Base-by-base conservation (phyloP, 2,329 filamentous ascomycete genomes). In the Escovopsis sp. region DNA sequence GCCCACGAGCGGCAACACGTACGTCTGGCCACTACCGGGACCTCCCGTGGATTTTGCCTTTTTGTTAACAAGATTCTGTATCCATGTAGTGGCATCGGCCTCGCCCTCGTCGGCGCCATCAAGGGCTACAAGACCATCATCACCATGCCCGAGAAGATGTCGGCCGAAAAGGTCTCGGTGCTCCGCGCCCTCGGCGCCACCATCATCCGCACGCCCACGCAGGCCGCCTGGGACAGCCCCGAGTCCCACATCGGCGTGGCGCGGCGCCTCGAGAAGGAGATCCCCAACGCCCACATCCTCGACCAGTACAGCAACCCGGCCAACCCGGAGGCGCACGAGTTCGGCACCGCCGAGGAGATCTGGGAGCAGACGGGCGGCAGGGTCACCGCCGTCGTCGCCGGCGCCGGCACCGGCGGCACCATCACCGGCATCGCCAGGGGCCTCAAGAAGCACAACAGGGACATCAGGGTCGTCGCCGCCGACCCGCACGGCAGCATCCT, bases 51-150 rank as follows among this genome's bases (percentile, higher is more conserved):
- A 15, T 15, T 15, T n/a, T n/a, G n/a, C n/a, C n/a, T n/a, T n/a
- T n/a, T n/a, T n/a, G n/a, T n/a, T n/a, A n/a, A n/a, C n/a, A n/a
- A n/a, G n/a, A n/a, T n/a, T n/a, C n/a, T n/a, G n/a, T n/a, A n/a
- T n/a, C n/a, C n/a, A n/a, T n/a, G n/a, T n/a, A n/a, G n/a, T 41
- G 12, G 91, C 51, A 98, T 98, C 51, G 91, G 91, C 19, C 73
- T 98, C 35, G 91, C 91, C 26, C 77, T 98, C 32, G 89, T 96
- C 15, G 89, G 78, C 45, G 91, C 91, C 12, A 84, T 98, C 57
- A 96, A 95, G 69, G 89, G 88, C 51, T 98, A 96, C 73, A 89
- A 89, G 65, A 93, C 88, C 35, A 96, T 98, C 65, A 98, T 98
- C 62, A 98, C 91, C 10, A 77, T 98, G 38, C 91, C 91, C 41